Base-by-base conservation (phyloP, 2,329 filamentous ascomycete species). In the Graphiopsis chlorocephala region DNA sequence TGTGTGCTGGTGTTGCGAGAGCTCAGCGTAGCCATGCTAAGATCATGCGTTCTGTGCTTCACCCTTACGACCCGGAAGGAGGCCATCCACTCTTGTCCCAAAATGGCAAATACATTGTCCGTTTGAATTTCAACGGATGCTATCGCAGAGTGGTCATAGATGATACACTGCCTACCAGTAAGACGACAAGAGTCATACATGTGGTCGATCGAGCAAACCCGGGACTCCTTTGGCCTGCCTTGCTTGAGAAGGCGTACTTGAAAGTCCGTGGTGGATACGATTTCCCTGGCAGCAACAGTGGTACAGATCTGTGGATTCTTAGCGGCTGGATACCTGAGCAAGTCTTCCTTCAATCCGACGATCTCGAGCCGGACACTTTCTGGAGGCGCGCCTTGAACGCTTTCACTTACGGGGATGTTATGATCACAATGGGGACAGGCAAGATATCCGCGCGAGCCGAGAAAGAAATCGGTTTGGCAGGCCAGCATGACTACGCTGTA, bases 241-340 rank as follows among this genome's bases (percentile, higher is more conserved):
- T 99, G 4, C 81, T 98, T 17, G 95, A 99, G 75, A 99, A 99
- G 75, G 95, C 95, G 0, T 99, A 99, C 71, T 82, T 99, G 1
- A 99, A 98, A 80, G 87, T 98, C 12, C 87, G 94, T 64, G 95
- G 95, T 29, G 95, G 95, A 35, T 99, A 99, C 75, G 93, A 99
- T 73, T 99, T 99, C 69, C 94, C 95, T 0, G 95, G 95, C 8
- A 98, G 95, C 73, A 98, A 98, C 76, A 98, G 94, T 0, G 93
- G 92, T 12, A 98, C 94, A 2, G 95, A 99, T 77, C 80, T 99
- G 4, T 96, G 92, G 87, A 90, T 96, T 1, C 79, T 99, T 63
- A 96, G 91, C 0, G 94, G 95, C 31, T 99, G 95, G 95, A 93
- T 99, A 58, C 95, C 95, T 0, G 93, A 99, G 78, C 95, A 99